Base-by-base conservation (phyloP, 768 basidiomycete species). In the Pulveroboletus sp. region DNA sequence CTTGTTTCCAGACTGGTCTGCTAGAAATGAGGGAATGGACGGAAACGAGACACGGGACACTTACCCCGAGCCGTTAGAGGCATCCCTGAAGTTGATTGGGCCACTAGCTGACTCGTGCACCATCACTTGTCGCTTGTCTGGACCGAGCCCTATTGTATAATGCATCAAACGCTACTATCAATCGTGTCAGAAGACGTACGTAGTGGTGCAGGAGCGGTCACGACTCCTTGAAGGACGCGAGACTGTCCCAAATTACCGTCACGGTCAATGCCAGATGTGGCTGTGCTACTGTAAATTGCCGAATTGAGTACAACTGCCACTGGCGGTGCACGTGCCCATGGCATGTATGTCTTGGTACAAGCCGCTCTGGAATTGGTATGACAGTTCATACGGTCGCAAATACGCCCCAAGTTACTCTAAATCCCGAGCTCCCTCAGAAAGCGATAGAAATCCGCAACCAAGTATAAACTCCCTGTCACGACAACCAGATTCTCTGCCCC, bases 361-460 rank as follows among this genome's bases (percentile, higher is more conserved):
- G 26, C 17, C 3, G 10, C 19, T 5, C 26, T 26, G 26, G 2
- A 0, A 40, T 14, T n/a, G n/a, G n/a, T n/a, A n/a, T n/a, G 22
- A 8, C 20, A 13, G 11, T 38, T 38, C 23, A 38, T 13, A 19
- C 16, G 38, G 38, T 39, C 27, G 27, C 11, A 29, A 29, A 23
- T 17, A 47, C 29, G 19, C 22, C 3, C n/a, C n/a, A n/a, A n/a
- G 14, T 8, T 22, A 7, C 17, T 39, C 39, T 43, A 61, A 43
- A 32, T 50, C 38, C 27, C 53, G 16, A 64, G 49, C 20, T 22
- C 8, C 41, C 43, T 40, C 31, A 65, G 12, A 24, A 84, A 57
- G 49, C 93, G 73, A 71, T 95, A 96, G 47, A 94, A 82, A 71
- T 98, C 95, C 10, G 93, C 92, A 2, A 93, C 90, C 32, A 97